Evolutionary conservation across 1,284 basidiomycete species (phyloP).

Genomic region (Leccinum huronense): DNA sequence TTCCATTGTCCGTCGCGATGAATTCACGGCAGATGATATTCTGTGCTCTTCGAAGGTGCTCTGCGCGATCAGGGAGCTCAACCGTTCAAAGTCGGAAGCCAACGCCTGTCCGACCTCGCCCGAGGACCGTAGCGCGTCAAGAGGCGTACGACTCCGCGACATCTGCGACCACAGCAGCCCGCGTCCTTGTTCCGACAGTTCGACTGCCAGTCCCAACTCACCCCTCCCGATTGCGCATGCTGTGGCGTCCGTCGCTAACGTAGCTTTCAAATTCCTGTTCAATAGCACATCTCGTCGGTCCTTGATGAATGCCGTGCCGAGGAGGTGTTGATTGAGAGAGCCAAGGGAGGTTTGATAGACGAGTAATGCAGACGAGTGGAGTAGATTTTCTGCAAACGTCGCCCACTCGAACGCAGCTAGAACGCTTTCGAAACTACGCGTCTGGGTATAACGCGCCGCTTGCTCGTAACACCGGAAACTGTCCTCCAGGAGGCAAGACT

Average conservation of each 20-base stretch:
- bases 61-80: conserved; percentile 22
- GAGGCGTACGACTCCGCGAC: conserved; percentile 26
- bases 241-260: conserved; percentile 27
- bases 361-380: conserved; percentile 25
- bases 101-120: conserved; percentile 18
- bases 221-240: conserved; percentile 28
- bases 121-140: conserved; percentile 21
- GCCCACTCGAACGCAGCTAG: conserved; percentile 18
- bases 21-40: background rate
- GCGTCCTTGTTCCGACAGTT: conserved; percentile 32
- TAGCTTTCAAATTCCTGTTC: conserved; percentile 1
- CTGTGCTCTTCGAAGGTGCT: conserved; percentile 1
- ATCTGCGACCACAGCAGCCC: conserved; percentile 32
- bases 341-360: conserved; percentile 24
- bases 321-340: conserved; percentile 23
- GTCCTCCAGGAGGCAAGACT: conserved; percentile 16
- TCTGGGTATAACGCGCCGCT: conserved; percentile 12
- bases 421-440: conserved; percentile 11
- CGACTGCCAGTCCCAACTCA: conserved; percentile 24
- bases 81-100: conserved; percentile 28
- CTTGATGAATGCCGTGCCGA: conserved; percentile 23
- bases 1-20: conserved; percentile 16
- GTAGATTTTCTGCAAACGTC: conserved; percentile 5
- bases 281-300: conserved; percentile 16
- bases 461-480: conserved; percentile 16